These are phyloP conservation scores for Iberis pinnata DNA, from an alignment of 345 rosid species.

Conservation along the genomic window DNA sequence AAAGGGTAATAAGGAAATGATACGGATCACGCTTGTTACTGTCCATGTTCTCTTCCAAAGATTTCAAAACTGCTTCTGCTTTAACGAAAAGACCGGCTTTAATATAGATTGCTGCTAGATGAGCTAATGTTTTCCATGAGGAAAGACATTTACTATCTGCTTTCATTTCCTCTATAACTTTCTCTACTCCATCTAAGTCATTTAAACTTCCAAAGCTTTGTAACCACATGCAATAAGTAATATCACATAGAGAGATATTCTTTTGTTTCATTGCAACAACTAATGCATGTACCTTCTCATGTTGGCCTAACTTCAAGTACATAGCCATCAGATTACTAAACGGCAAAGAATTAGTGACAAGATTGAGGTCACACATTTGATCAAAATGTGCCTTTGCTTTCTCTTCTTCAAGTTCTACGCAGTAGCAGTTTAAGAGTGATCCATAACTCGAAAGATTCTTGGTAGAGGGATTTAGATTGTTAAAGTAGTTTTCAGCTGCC, in stretches of 20 bases:
- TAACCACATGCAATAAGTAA: conserved; percentile 46
- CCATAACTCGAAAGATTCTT: conserved; percentile 42
- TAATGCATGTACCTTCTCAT: conserved; percentile 45
- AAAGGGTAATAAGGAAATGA: conserved; percentile 58
- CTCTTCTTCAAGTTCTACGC: conserved; percentile 38
- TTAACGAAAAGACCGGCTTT: conserved; percentile 45
- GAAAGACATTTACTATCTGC: conserved; percentile 18
- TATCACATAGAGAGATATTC: conserved; percentile 26
- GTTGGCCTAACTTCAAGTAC: conserved; percentile 46
- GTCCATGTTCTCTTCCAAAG: conserved; percentile 41
- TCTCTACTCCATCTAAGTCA: conserved; percentile 36
- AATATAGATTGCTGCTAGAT: conserved; percentile 48
- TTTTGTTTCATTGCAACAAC: conserved; percentile 50
- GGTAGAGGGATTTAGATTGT: conserved; percentile 29
- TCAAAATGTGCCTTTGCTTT: conserved; percentile 52
- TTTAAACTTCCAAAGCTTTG: conserved; percentile 45
- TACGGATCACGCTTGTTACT: conserved; percentile 39
- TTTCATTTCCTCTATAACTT: conserved; percentile 38
- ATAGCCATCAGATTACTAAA: conserved; percentile 51
- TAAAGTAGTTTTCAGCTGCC: conserved; percentile 57
- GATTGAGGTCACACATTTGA: conserved; percentile 42
- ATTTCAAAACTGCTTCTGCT: conserved; percentile 57
- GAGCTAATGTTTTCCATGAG: conserved; percentile 45
- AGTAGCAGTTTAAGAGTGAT: conserved; percentile 58
- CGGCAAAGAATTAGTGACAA: conserved; percentile 35